Conservation (phyloP, 371 early-diverging fungal genomes). For the Mortierella sp. region DNA sequence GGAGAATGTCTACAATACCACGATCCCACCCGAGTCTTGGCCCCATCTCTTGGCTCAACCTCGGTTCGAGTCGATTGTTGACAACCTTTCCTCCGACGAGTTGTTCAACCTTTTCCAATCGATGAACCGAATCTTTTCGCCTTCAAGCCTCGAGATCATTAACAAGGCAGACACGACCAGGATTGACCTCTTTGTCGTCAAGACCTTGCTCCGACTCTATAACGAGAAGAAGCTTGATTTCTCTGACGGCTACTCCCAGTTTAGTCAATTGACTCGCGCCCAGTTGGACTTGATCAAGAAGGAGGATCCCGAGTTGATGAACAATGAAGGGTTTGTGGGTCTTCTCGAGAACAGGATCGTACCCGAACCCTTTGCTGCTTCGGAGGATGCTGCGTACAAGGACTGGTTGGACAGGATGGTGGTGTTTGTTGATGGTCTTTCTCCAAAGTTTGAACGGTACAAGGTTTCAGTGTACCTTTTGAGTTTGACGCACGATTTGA, state of each 20-base stretch:
- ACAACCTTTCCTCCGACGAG: slow-evolving; percentile 8
- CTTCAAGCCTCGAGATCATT: slow-evolving; percentile 47
- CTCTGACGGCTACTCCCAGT: not conserved
- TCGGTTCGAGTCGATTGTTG: slow-evolving; percentile 34
- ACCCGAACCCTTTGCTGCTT: slow-evolving; percentile 22
- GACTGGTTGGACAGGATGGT: slow-evolving; percentile 45
- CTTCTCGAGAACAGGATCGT: slow-evolving; percentile 40
- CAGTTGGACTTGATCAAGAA: slow-evolving; percentile 42
- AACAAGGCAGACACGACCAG: slow-evolving; percentile 31
- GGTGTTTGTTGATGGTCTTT: slow-evolving; percentile 35
- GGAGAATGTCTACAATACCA: not conserved
- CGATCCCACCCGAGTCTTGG: slow-evolving; percentile 25
- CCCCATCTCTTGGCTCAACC: slow-evolving; percentile 41
- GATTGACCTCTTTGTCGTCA: slow-evolving; percentile 39
- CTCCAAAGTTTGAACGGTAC: slow-evolving; percentile 49
- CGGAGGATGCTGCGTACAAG: slow-evolving; percentile 27
- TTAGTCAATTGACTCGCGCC: slow-evolving; percentile 20
- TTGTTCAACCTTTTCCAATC: not conserved
- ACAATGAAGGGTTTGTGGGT: slow-evolving; percentile 40
- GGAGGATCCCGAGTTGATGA: slow-evolving; percentile 14
- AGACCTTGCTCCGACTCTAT: slow-evolving; percentile 28
- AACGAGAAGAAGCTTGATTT: slow-evolving; percentile 20
- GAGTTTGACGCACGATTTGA: slow-evolving; percentile 37
- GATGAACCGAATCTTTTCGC: slow-evolving; percentile 21
- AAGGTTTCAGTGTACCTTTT: slow-evolving; percentile 45